Base-by-base conservation (phyloP, 2,329 filamentous ascomycete genomes). In the Neopestalotiopsis rosae region DNA sequence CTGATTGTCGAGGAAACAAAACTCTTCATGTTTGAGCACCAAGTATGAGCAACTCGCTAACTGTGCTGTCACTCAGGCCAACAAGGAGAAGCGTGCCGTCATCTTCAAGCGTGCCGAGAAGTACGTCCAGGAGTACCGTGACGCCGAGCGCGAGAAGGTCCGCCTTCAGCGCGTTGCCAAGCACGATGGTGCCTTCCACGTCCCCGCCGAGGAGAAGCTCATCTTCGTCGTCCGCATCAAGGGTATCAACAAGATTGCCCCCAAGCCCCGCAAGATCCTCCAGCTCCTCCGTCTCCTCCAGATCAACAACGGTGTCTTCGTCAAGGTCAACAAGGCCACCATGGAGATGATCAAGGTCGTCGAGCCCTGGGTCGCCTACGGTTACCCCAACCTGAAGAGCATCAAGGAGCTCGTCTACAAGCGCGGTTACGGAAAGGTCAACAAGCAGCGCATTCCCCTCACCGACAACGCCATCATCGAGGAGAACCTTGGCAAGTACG, bases 241-340 rank as follows among this genome's bases (percentile, higher is more conserved):
- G 94, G 96, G 95, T 97, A 98, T 99, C 94, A 98, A 98, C 94
- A 99, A 99, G 93, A 98, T 99, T 80, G 91, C 97, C 83, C 96
- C 96, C 79, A 98, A 99, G 93, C 97, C 97, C 86, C 95, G 96
- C 90, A 99, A 99, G 92, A 98, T 97, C 82, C 91, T 99, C 79
- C 96, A 99, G 88, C 94, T 99, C 72, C 95, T 99, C 84, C 95
- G 96, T 89, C 94, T 99, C 76, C 92, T 99, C 80, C 96, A 99
- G 90, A 99, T 99, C 93, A 99, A 99, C 94, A 98, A 97, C 86
- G 96, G 95, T 86, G 94, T 98, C 85, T 99, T 99, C 88, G 89
- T 99, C 86, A 92, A 91, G 81, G 89, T 98, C 81, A 98, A 95
- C 88, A 99, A 98, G 92, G 96, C 96, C 76, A 98, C 95, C 80